Evolutionary conservation across 805 yeast genomes (phyloP), one percentile per base, ranked within the genome.

Genomic region (Nematodospora valgi): DNA sequence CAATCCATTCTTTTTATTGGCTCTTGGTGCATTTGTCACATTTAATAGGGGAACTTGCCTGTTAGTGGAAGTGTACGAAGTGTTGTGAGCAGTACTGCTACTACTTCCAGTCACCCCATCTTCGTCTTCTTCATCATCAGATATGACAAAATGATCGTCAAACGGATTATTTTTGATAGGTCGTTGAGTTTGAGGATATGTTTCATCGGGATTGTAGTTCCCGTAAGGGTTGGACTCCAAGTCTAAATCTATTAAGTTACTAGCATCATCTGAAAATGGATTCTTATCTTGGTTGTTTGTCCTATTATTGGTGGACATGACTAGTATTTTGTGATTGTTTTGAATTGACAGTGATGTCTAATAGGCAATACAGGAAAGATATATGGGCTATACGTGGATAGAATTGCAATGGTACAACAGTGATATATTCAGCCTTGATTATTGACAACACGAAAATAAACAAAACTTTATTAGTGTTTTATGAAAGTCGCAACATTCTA

Each of bases 191-290:
- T 26, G 32, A 6, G 38, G 34, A 12, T 34, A 39, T 21, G n/a
- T 27, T n/a, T 15, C 23, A 15, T 32, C 20, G 10, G 40, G 37
- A 25, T 37, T 33, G 17, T 25, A 37, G 10, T 30, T 34, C 3
- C 25, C 38, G 23, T 43, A 40, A 2, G 46, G 46, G 24, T 51
- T 32, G 36, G 39, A 23, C 16, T 44, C 54, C 25, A 50, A 38
- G 25, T 60, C 64, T 40, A 62, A 45, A 40, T 59, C 65, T 32
- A 61, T 61, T 27, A 61, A 55, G 38, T 61, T 56, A 32, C 46
- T 46, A 32, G 56, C 38, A 21, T 45, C 53, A 23, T 49, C 53
- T 8, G 32, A 34, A 35, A 52, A 51, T 23, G 57, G 56, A 11
- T 33, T 37, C 19, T 39, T 36, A n/a, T 25, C 32, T 11, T 37